Evolutionary conservation across 352 stramenopile species (phyloP).

Genomic region (Bremia lactucae): DNA sequence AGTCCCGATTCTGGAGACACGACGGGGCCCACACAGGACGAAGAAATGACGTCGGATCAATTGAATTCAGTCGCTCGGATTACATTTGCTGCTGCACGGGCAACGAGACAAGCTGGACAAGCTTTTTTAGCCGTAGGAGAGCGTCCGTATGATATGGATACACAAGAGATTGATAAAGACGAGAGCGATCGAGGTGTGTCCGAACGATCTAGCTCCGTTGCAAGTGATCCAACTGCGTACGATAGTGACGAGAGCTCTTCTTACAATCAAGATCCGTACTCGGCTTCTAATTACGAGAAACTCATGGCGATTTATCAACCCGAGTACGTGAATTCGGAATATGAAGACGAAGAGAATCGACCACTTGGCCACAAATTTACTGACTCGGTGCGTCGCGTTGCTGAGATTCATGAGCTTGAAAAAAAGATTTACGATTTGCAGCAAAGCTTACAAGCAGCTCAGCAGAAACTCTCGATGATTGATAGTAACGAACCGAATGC

Average conservation of each 20-base stretch:
- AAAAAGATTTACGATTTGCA: constrained; percentile 57
- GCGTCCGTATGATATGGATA: too few relatives aligned
- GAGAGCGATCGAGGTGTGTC: constrained; percentile 5
- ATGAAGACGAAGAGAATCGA: constrained; percentile 23
- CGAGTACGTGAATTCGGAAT: constrained; percentile 17
- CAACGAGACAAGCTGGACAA: constrained; percentile 41
- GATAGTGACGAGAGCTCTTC: constrained; percentile 17
- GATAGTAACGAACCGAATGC: constrained; percentile 42
- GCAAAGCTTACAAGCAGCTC: constrained; percentile 41
- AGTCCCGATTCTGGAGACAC: constrained; percentile 13
- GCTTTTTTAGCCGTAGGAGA: constrained; percentile 44
- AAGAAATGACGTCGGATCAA: constrained; percentile 35
- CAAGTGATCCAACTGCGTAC: constrained; percentile 27
- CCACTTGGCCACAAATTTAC: constrained; percentile 12
- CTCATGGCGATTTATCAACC: constrained; percentile 37
- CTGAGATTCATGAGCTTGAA: constrained; percentile 41
- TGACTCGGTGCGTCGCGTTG: constrained; percentile 14
- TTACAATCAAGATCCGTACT: constrained; percentile 38
- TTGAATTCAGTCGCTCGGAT: constrained; percentile 50
- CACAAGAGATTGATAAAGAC: too few relatives aligned
- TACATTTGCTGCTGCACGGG: constrained; percentile 49
- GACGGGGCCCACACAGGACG: constrained; percentile 9
- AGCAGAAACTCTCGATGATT: constrained; percentile 52
- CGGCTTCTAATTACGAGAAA: constrained; percentile 49
- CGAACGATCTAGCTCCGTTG: too few relatives aligned